phyloP scores from a whole-genome alignment of 495 filamentous ascomycete species.

The Saxispiralis lemnorum region DNA sequence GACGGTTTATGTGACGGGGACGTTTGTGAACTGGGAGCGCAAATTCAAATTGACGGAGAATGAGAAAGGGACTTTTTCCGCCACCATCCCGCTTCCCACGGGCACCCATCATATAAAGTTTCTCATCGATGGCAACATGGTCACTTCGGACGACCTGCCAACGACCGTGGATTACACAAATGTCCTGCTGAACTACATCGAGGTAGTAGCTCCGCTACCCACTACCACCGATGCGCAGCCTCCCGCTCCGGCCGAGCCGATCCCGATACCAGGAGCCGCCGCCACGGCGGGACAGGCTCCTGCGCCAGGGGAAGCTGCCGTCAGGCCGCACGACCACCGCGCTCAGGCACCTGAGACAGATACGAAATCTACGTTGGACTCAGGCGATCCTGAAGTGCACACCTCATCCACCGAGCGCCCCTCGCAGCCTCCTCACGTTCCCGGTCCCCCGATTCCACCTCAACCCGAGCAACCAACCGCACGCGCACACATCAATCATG shows the following conservation, averaged over 20 bases:
- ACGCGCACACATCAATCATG: neutral
- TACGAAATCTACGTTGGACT: too few relatives aligned
- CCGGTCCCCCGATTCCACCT: neutral
- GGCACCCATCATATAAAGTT: conserved; percentile 96
- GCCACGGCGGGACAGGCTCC: neutral
- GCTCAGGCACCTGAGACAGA: conserved; percentile 8
- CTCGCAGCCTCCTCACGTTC: neutral
- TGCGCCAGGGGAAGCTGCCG: neutral
- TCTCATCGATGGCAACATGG: conserved; percentile 84
- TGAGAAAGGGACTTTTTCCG: conserved; percentile 49
- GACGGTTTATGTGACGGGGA: conserved; percentile 90
- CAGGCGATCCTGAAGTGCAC: too few relatives aligned
- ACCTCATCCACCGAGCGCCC: neutral
- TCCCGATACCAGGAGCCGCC: conserved; percentile 10
- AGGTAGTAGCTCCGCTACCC: conserved; percentile 33
- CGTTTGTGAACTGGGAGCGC: conserved; percentile 87
- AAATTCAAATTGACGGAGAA: conserved; percentile 48
- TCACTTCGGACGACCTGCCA: conserved; percentile 64
- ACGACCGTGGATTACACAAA: conserved; percentile 95
- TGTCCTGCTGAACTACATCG: conserved; percentile 92
- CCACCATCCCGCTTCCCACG: conserved; percentile 62
- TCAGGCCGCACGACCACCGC: conserved; percentile 1
- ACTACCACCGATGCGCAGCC: neutral
- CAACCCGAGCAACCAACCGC: conserved; percentile 2
- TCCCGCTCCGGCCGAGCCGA: conserved; percentile 8